Evolutionary conservation across 2,329 filamentous ascomycete species (phyloP).

Genomic region (Elsinoe arachidis): DNA sequence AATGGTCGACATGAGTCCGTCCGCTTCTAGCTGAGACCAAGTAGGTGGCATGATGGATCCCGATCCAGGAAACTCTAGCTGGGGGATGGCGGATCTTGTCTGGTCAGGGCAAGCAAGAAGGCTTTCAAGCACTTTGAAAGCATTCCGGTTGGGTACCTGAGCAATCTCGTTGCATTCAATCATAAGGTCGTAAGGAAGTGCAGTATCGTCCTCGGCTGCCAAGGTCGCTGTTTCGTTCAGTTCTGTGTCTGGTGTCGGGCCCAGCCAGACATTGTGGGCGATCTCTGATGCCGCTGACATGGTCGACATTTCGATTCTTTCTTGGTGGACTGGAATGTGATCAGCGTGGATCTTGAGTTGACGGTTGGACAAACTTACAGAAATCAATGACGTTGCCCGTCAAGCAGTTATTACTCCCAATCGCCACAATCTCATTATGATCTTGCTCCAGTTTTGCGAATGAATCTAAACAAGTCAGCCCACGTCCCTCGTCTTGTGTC

Average conservation of each 20-base stretch:
- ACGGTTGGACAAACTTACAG: conserved; percentile 38
- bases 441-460: conserved; percentile 65
- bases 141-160: conserved; percentile 60
- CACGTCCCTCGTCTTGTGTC: conserved; percentile 19
- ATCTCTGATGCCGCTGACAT: conserved; percentile 91
- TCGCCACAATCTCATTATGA: conserved; percentile 61
- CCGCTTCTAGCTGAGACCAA: conserved; percentile 73
- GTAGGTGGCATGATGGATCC: conserved; percentile 83
- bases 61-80: conserved; percentile 81
- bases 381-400: conserved; percentile 81
- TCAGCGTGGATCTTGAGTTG: neutral
- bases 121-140: conserved; percentile 55
- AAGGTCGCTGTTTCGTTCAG: conserved; percentile 45
- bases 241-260: conserved; percentile 68
- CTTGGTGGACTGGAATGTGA: conserved; percentile 25
- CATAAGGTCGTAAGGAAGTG: conserved; percentile 52
- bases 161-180: conserved; percentile 86
- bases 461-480: conserved; percentile 31
- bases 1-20: conserved; percentile 76
- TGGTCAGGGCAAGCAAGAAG: conserved; percentile 32
- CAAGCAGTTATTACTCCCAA: conserved; percentile 61
- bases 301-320: conserved; percentile 72
- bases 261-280: conserved; percentile 79
- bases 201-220: conserved; percentile 35
- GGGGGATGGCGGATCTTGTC: conserved; percentile 41